Conservation (phyloP, 2,329 filamentous ascomycete species). For the Moelleriella libera region DNA sequence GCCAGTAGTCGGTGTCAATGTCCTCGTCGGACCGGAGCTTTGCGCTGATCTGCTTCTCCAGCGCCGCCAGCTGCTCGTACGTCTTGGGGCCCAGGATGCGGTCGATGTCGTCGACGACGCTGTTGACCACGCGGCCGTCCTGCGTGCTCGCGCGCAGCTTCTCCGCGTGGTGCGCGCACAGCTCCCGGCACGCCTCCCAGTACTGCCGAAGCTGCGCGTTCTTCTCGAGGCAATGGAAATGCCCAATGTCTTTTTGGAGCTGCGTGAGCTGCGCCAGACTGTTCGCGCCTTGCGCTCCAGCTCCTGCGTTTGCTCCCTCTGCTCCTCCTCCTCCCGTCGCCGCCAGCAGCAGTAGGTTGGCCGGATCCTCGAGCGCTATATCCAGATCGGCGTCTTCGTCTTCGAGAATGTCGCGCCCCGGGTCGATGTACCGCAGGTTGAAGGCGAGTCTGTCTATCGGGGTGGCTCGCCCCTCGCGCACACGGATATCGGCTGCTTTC, state of each 20-base stretch:
- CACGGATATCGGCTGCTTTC: slow-evolving; percentile 92
- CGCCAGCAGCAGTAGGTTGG: slow-evolving; percentile 23
- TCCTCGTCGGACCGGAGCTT: slow-evolving; percentile 83
- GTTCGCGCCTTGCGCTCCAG: too few relatives aligned
- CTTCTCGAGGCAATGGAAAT: slow-evolving; percentile 71
- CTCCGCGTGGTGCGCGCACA: slow-evolving; percentile 63
- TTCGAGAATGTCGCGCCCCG: slow-evolving; percentile 72
- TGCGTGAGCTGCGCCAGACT: slow-evolving; percentile 50
- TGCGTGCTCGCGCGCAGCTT: slow-evolving; percentile 44
- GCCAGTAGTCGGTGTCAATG: slow-evolving; percentile 97
- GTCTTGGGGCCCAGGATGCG: slow-evolving; percentile 74
- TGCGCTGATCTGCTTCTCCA: slow-evolving; percentile 74
- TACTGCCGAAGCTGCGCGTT: slow-evolving; percentile 70
- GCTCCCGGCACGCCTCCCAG: slow-evolving; percentile 80
- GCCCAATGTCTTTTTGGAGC: slow-evolving; percentile 66
- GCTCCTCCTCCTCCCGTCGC: too few relatives aligned
- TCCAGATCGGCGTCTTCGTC: slow-evolving; percentile 63
- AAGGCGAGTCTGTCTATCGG: slow-evolving; percentile 91
- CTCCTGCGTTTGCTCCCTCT: too few relatives aligned
- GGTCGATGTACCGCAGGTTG: slow-evolving; percentile 76
- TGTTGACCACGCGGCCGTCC: slow-evolving; percentile 64
- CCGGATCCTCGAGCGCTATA: slow-evolving; percentile 66
- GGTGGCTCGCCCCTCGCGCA: slow-evolving; percentile 79
- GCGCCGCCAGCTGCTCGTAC: slow-evolving; percentile 68
- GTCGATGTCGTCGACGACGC: slow-evolving; percentile 80